Evolutionary conservation across 495 filamentous ascomycete species (phyloP).

Genomic region (Evansstolkia leycettana): DNA sequence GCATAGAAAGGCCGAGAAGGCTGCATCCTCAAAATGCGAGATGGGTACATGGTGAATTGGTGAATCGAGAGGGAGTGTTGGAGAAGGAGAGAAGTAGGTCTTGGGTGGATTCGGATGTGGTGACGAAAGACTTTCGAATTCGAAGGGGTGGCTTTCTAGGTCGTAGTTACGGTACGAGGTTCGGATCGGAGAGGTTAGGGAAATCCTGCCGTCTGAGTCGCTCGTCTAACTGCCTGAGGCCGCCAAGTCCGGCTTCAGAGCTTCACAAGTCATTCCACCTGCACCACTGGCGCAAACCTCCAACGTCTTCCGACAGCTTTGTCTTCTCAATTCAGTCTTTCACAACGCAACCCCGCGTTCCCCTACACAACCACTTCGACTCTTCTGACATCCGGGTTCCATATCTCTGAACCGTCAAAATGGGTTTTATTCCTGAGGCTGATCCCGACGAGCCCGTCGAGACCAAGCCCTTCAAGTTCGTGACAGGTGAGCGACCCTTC

Average conservation of each 20-base stretch:
- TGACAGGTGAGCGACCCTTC: conserved; percentile 66
- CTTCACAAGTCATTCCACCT: conserved; percentile 18
- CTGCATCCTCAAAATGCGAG: conserved; percentile 44
- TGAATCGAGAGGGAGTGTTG: conserved; percentile 2
- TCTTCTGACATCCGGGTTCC: too few species aligned
- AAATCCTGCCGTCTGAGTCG: conserved; percentile 30
- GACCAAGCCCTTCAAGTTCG: conserved; percentile 99
- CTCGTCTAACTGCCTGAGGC: conserved; percentile 21
- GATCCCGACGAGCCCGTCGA: conserved; percentile 76
- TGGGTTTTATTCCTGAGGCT: conserved; percentile 52
- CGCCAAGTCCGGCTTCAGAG: conserved; percentile 28
- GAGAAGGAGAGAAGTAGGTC: conserved; percentile 9
- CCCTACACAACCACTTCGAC: too few species aligned
- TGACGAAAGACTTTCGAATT: conserved; percentile 1
- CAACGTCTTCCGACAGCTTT: conserved; percentile 13
- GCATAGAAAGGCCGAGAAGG: conserved; percentile 51
- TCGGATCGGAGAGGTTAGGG: conserved; percentile 25
- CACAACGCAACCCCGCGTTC: too few species aligned
- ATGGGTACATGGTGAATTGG: conserved; percentile 50
- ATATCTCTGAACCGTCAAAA: conserved; percentile 21
- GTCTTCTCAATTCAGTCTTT: too few species aligned
- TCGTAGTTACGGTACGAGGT: too few species aligned
- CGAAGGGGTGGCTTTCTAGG: too few species aligned
- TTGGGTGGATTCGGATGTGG: conserved; percentile 1
- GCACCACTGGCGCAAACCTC: conserved; percentile 8